Base-by-base conservation (phyloP, 2,329 filamentous ascomycete species). In the Exophiala dermatitidis region DNA sequence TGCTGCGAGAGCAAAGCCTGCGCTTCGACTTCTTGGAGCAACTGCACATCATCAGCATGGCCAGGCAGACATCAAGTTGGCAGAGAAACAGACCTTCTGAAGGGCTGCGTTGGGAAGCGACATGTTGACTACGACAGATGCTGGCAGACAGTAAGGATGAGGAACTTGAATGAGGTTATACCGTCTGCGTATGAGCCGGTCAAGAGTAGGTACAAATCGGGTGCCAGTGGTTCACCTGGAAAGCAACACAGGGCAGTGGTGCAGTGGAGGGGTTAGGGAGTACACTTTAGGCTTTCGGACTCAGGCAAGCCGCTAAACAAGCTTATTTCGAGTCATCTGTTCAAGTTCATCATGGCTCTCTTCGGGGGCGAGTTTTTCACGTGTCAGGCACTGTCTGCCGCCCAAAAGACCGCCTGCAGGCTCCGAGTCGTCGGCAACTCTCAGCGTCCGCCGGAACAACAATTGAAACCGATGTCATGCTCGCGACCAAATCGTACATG, bases 41-140 rank as follows among this genome's bases (percentile, higher is more conserved):
- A 78, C 91, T 96, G 53, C 26, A 33, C 48, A 56, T 50, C 62
- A 62, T 61, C 51, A 56, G 43, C n/a, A 52, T 19, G 19, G 33
- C 41, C 19, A 8, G 28, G 50, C 43, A 53, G 48, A 31, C 5
- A 5, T 44, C 48, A 28, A 36, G 19, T 10, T 4, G 28, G 4
- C 12, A 33, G 12, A 37, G 34, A 34, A 33, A 45, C 71, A 57
- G 68, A 91, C 91, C 85, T 96, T 95, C 69, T 95, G 88, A 60
- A 97, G 77, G 54, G 90, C 90, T 74, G 95, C 88, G 66, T 94
- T 95, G 50, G 90, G 85, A 64, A 97, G 93, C 50, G 91, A 88
- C 91, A 97, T 96, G 48, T 79, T 63, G 43, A 46, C 19, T 19
- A 19, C 19, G 19, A 19, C 19, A 19, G 19, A 19, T 19, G 19